A percentile compares a stretch with the other conserved stretches of the same genome.
These are phyloP conservation scores for Chloris gayana DNA, from an alignment of 176 grass and related monocot genomes.

Conservation along the genomic window DNA sequence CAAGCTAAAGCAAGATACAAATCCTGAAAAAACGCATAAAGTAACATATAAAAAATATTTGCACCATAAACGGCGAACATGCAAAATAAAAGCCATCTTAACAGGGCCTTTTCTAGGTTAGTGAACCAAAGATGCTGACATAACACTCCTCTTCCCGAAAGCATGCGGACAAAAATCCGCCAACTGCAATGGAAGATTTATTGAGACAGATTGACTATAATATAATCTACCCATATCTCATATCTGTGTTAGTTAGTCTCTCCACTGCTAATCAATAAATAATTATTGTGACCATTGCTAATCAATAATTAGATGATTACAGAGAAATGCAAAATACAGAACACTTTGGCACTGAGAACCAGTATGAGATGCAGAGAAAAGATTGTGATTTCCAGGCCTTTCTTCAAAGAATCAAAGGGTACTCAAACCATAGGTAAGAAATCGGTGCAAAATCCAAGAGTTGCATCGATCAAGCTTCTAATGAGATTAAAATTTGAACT, in stretches of 20 bases:
- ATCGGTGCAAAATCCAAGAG: background rate
- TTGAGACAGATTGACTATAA: conserved; percentile 4
- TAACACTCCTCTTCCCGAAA: conserved; percentile 25
- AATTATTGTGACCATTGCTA: conserved; percentile 16
- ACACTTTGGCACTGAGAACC: background rate
- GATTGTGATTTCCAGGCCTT: background rate
- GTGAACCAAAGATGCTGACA: conserved; percentile 27
- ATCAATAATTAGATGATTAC: conserved; percentile 6
- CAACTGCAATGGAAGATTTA: conserved; percentile 38
- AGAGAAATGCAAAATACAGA: conserved; percentile 1
- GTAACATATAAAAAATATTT: conserved; percentile 9
- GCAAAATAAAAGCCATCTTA: conserved; percentile 23
- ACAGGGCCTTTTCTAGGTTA: conserved; percentile 5
- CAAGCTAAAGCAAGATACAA: conserved; percentile 16
- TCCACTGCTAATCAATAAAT: conserved; percentile 25
- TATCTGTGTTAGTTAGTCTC: conserved; percentile 34
- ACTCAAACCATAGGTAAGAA: background rate
- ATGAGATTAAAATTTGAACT: background rate
- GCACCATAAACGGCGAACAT: conserved; percentile 16
- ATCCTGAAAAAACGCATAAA: conserved; percentile 36
- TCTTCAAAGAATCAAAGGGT: background rate
- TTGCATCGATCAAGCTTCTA: background rate
- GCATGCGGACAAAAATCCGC: conserved; percentile 43
- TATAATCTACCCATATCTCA: conserved; percentile 12
- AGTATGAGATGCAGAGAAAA: conserved; percentile 9